phyloP scores from a whole-genome alignment of 768 basidiomycete genomes.

The Heimioporus sp. region DNA sequence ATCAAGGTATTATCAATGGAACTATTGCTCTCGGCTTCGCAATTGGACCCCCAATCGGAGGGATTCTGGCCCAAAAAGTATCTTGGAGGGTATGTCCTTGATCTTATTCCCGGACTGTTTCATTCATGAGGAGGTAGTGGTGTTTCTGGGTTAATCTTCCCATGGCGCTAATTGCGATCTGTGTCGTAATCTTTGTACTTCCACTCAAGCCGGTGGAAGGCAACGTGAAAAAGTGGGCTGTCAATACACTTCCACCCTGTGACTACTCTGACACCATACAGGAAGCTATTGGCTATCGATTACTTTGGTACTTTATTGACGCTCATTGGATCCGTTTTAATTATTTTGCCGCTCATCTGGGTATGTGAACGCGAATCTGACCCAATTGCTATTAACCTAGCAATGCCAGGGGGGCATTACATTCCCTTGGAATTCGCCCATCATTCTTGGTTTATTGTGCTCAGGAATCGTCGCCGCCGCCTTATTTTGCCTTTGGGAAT shows the following conservation, averaged over 20 bases:
- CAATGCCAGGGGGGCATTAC: conserved; percentile 59
- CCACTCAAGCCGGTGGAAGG: conserved; percentile 71
- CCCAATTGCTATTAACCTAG: neutral
- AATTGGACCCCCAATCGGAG: conserved; percentile 67
- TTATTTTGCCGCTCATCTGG: conserved; percentile 75
- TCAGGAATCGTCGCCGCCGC: conserved; percentile 51
- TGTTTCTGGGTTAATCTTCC: conserved; percentile 76
- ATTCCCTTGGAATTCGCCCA: conserved; percentile 68
- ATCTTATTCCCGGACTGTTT: neutral
- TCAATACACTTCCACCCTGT: neutral
- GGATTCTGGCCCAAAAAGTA: conserved; percentile 57
- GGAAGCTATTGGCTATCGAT: conserved; percentile 65
- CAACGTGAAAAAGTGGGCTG: conserved; percentile 45
- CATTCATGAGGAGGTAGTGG: conserved; percentile 43
- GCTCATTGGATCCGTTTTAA: conserved; percentile 55
- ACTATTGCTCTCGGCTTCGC: conserved; percentile 56
- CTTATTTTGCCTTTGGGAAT: conserved; percentile 71
- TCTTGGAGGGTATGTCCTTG: conserved; percentile 56
- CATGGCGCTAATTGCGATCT: conserved; percentile 49
- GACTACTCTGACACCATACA: conserved; percentile 18
- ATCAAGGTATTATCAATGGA: conserved; percentile 70
- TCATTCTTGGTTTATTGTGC: conserved; percentile 58
- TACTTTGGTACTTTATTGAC: conserved; percentile 60
- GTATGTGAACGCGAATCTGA: conserved; percentile 31
- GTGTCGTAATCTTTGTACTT: conserved; percentile 58